phyloP scores from a whole-genome alignment of 1,284 basidiomycete genomes.

The Leccinum huronense region DNA sequence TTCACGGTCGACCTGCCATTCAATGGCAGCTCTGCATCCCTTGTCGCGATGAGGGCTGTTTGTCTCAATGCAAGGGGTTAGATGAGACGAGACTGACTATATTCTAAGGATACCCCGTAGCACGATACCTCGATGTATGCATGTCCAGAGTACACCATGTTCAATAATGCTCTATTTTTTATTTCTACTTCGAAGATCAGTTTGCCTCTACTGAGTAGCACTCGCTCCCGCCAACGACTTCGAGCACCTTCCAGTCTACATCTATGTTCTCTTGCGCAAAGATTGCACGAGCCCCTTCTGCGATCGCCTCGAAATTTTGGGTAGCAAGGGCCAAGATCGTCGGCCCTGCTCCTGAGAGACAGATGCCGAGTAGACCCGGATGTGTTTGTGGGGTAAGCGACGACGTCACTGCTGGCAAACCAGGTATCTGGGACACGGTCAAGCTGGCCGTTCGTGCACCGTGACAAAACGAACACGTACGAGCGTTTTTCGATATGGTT shows the following conservation, averaged over 20 bases:
- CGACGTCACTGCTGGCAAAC: slow-evolving; percentile 87
- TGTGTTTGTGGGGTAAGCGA: slow-evolving; percentile 86
- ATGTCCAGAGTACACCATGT: slow-evolving; percentile 23
- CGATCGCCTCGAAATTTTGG: slow-evolving; percentile 77
- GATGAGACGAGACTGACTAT: slow-evolving; percentile 11
- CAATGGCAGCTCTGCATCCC: slow-evolving; percentile 57
- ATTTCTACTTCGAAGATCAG: slow-evolving; percentile 15
- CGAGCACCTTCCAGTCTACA: slow-evolving; percentile 79
- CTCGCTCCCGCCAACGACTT: slow-evolving; percentile 58
- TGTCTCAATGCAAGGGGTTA: slow-evolving; percentile 75
- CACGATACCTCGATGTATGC: slow-evolving; percentile 25
- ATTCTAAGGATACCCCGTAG: slow-evolving; percentile 19
- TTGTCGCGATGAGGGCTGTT: slow-evolving; percentile 78
- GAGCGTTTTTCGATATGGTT: slow-evolving; percentile 90
- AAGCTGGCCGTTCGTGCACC: neutral
- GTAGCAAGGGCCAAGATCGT: slow-evolving; percentile 98
- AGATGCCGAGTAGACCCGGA: slow-evolving; percentile 94
- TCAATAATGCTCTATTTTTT: slow-evolving; percentile 21
- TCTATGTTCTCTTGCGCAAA: slow-evolving; percentile 73
- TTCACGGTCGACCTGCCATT: slow-evolving; percentile 85
- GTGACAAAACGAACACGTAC: slow-evolving; percentile 45
- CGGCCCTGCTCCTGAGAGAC: slow-evolving; percentile 96
- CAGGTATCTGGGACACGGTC: slow-evolving; percentile 73
- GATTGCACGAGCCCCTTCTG: slow-evolving; percentile 73
- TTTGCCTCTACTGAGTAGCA: slow-evolving; percentile 19